Base-by-base conservation (phyloP, 169 alveolate species). In the Cystoisospora suis region DNA sequence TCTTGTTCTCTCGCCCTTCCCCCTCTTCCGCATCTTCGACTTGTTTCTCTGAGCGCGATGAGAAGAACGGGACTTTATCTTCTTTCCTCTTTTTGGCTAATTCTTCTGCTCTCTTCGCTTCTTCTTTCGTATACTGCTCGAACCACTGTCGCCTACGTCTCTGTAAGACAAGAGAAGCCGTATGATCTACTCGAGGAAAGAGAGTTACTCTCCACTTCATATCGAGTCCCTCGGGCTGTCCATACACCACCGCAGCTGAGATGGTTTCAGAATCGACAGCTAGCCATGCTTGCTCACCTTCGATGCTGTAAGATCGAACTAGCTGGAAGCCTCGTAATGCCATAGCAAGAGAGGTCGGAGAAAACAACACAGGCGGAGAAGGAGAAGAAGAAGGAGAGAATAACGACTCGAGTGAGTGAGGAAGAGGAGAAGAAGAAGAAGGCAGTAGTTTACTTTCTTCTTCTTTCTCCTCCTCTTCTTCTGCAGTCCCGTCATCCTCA, bases 221-320 rank as follows among this genome's bases (percentile, higher is more conserved):
- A 17, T 72, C 83, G 38, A 72, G 56, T 38, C 53, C 53, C 32
- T 15, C 53, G 4, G 58, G 83, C 83, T 72, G 83, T 40, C 56
- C 46, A 34, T 72, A 72, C 83, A 72, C 83, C n/a, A 72, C 83
- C 36, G 83, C 83, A 1, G 83, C 83, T 40, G 83, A 72, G 56
- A 72, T 38, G 2, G 83, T 38, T 9, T 34, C 46, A n/a, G 23
- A 53, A 38, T 72, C 83, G 38, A 72, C 83, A 15, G 83, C 83
- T 7, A 72, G 83, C 83, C 83, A 72, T 56, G 83, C 83, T 27
- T 38, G 15, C 34, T 72, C 56, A 29, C 83, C 83, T 20, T 72
- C 83, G 27, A 72, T 23, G 3, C 23, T 56, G 56, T 72, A 72
- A 3, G 83, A 72, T 4, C 83, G 83, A 6, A 72, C 83, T 7